Percentiles rank a stretch among this genome's conserved stretches.
These are phyloP conservation scores for Plenodomus lindquistii DNA, from an alignment of 2,329 filamentous ascomycete genomes.

Conservation along the genomic window DNA sequence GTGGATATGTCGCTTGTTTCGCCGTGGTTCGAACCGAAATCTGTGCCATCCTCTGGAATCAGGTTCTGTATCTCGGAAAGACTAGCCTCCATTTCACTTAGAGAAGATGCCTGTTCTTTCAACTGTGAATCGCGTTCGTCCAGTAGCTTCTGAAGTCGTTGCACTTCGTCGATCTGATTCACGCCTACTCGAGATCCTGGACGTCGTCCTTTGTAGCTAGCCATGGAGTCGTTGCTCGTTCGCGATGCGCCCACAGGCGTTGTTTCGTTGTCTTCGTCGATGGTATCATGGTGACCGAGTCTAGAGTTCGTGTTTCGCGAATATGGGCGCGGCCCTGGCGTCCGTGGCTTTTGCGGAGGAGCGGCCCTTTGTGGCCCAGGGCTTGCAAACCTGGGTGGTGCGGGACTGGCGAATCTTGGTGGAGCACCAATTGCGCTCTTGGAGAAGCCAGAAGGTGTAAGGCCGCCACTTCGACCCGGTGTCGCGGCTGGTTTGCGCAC, in stretches of 20 bases:
- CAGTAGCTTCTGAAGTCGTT: constrained; percentile 71
- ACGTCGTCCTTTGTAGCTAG: constrained; percentile 46
- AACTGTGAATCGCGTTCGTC: constrained; percentile 85
- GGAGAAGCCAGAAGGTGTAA: constrained; percentile 58
- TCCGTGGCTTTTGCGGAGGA: constrained; percentile 51
- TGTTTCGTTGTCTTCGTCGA: constrained; percentile 46
- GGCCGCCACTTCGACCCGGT: constrained; percentile 58
- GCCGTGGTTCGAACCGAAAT: constrained; percentile 51
- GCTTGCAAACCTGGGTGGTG: constrained; percentile 63
- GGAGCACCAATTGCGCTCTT: constrained; percentile 60
- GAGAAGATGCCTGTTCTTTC: constrained; percentile 79
- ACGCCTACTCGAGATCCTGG: constrained; percentile 36
- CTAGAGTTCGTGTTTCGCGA: constrained; percentile 52
- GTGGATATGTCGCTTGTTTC: constrained; percentile 69
- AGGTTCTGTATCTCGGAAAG: constrained; percentile 79
- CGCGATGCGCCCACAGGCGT: constrained; percentile 59
- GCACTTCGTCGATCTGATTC: constrained; percentile 66
- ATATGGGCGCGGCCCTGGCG: constrained; percentile 50
- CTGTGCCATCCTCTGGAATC: constrained; percentile 60
- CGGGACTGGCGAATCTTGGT: constrained; percentile 64
- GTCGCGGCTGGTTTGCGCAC: constrained; percentile 55
- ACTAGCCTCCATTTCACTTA: constrained; percentile 88
- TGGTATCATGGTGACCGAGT: constrained; percentile 48
- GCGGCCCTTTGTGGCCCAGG: constrained; percentile 60
- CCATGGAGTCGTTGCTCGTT: constrained; percentile 57